Evolutionary conservation across 2,329 filamentous ascomycete genomes (phyloP).

Genomic region (Pseudogymnoascus sp.): DNA sequence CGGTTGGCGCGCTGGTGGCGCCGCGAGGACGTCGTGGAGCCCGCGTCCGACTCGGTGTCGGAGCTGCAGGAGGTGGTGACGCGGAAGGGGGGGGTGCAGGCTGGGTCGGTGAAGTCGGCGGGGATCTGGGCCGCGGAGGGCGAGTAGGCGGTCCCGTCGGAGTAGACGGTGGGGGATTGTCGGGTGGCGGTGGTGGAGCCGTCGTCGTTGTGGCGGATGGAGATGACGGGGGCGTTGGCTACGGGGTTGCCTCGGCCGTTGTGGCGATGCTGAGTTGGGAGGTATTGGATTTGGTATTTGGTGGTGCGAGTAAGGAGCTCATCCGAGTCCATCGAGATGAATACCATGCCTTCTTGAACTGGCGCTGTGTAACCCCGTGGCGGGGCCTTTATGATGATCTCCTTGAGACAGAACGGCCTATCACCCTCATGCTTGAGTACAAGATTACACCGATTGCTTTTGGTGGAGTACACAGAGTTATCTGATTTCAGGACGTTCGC

Average conservation of each 20-base stretch:
- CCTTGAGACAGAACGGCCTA: conserved; percentile 73
- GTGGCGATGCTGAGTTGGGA: conserved; percentile 18
- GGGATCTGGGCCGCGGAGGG: conserved; percentile 46
- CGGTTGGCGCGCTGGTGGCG: conserved; percentile 30
- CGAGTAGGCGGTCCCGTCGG: conserved; percentile 32
- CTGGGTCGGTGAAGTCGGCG: conserved; percentile 41
- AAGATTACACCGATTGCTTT: conserved; percentile 80
- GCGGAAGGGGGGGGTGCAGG: conserved; percentile 39
- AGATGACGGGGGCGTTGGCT: conserved; percentile 36
- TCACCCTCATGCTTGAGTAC: conserved; percentile 73
- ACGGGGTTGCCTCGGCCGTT: conserved; percentile 22
- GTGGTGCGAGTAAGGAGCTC: conserved; percentile 65
- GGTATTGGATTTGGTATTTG: conserved; percentile 65
- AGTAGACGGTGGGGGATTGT: conserved; percentile 34
- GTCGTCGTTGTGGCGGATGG: conserved; percentile 45
- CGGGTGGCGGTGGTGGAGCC: conserved; percentile 38
- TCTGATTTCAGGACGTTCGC: conserved; percentile 82
- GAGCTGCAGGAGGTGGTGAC: conserved; percentile 50
- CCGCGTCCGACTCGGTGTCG: conserved; percentile 46
- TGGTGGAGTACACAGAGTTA: conserved; percentile 79
- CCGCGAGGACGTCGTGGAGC: conserved; percentile 10
- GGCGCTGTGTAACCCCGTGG: conserved; percentile 73
- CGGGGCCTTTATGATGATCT: conserved; percentile 81
- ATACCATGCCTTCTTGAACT: conserved; percentile 85
- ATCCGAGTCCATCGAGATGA: conserved; percentile 77